Conservation (phyloP, 2,329 filamentous ascomycete species). For the Claviceps monticola region DNA sequence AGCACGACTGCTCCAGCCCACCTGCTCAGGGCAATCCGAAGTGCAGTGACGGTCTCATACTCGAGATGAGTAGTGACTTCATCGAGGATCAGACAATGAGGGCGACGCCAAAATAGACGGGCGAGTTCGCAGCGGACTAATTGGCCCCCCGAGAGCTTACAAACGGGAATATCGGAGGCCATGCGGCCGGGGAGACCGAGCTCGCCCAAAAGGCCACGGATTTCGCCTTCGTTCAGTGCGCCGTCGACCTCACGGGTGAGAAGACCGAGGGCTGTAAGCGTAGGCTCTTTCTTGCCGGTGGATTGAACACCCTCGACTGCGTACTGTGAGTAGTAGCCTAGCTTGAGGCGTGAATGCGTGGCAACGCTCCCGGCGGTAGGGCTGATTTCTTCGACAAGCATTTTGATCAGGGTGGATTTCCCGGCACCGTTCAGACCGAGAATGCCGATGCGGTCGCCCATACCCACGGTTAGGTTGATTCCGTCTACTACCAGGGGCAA, state of each 20-base stretch:
- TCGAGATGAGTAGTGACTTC: conserved; percentile 80
- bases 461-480: conserved; percentile 54
- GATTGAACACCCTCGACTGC: conserved; percentile 55
- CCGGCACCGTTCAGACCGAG: conserved; percentile 70
- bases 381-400: conserved; percentile 47
- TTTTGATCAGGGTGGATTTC: conserved; percentile 63
- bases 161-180: conserved; percentile 59
- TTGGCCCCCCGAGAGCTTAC: conserved; percentile 68
- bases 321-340: conserved; percentile 72
- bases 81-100: conserved; percentile 63
- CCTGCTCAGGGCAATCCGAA: conserved; percentile 49
- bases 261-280: conserved; percentile 51
- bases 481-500: conserved; percentile 38
- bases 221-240: conserved; percentile 48
- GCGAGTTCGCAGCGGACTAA: conserved; percentile 54
- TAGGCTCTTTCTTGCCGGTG: conserved; percentile 32
- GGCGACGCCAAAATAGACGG: conserved; percentile 50
- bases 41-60: conserved; percentile 62
- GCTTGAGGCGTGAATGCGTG: conserved; percentile 52
- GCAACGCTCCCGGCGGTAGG: conserved; percentile 49
- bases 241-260: conserved; percentile 41
- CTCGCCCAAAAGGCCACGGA: conserved; percentile 51
- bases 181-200: conserved; percentile 57
- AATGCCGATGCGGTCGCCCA: conserved; percentile 61
- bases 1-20: conserved; percentile 66